Evolutionary conservation across 2,329 filamentous ascomycete species (phyloP).

Genomic region (Xylariomycetidae sp.): DNA sequence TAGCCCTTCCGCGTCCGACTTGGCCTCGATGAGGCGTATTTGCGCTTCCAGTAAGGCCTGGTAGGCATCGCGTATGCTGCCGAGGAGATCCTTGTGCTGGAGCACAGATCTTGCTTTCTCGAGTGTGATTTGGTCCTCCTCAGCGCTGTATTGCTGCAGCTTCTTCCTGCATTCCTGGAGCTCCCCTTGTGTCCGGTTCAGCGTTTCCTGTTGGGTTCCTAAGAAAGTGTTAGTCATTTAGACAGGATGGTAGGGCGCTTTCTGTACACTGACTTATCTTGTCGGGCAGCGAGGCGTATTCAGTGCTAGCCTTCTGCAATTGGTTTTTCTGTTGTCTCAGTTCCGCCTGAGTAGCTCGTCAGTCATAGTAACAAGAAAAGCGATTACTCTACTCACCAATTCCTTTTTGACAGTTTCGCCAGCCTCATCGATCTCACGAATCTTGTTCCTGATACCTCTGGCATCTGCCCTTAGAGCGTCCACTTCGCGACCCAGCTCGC

Average conservation of each 20-base stretch:
- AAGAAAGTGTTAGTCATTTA: conserved; percentile 13
- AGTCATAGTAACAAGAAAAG: conserved; percentile 15
- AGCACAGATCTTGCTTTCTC: conserved; percentile 50
- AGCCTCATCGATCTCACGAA: conserved; percentile 31
- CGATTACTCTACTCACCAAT: conserved; percentile 31
- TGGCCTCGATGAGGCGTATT: conserved; percentile 69
- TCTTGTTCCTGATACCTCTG: conserved; percentile 31
- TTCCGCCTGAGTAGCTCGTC: conserved; percentile 29
- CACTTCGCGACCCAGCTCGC: conserved; percentile 33
- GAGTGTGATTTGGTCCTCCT: conserved; percentile 50
- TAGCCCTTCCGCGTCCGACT: conserved; percentile 72
- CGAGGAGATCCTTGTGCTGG: conserved; percentile 52
- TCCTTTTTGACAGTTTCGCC: conserved; percentile 38
- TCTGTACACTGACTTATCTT: conserved; percentile 61
- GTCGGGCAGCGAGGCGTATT: conserved; percentile 61
- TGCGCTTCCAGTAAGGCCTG: conserved; percentile 62
- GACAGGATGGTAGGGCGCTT: not conserved
- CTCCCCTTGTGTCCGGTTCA: conserved; percentile 26
- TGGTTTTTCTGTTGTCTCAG: conserved; percentile 58
- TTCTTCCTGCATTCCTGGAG: conserved; percentile 31
- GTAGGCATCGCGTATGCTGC: conserved; percentile 55
- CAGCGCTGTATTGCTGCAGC: conserved; percentile 44
- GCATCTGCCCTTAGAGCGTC: conserved; percentile 28
- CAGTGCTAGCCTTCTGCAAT: conserved; percentile 59
- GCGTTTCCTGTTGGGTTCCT: conserved; percentile 30